Percentiles rank a stretch among this genome's conserved stretches.
phyloP scores from a whole-genome alignment of 2,329 filamentous ascomycete genomes.

The Fusarium tricinctum region DNA sequence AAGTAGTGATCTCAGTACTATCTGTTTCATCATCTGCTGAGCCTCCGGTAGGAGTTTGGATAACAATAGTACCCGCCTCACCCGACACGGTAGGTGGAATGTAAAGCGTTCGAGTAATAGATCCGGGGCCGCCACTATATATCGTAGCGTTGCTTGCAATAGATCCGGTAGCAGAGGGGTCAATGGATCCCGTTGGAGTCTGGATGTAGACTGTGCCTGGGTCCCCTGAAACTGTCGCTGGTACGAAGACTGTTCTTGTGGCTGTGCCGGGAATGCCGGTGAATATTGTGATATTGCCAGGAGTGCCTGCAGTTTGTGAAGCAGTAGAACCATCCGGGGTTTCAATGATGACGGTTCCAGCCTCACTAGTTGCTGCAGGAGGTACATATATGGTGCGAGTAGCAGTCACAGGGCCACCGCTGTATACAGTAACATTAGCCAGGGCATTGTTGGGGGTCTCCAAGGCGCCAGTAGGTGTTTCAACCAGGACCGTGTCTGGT shows the following conservation, averaged over 20 bases:
- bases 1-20: neutral
- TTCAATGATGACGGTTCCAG: conserved; percentile 1
- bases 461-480: conserved; percentile 8
- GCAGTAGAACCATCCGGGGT: conserved; percentile 7
- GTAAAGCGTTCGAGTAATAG: neutral
- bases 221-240: conserved; percentile 1
- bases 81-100: conserved; percentile 1
- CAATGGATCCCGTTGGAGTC: neutral
- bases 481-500: conserved; percentile 5
- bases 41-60: neutral
- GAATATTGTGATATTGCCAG: conserved; percentile 16
- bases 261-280: conserved; percentile 9
- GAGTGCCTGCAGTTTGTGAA: neutral
- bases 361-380: conserved; percentile 1
- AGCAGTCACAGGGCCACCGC: neutral
- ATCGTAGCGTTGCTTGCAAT: conserved; percentile 11
- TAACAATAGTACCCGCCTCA: conserved; percentile 1
- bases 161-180: neutral
- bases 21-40: neutral
- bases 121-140: neutral
- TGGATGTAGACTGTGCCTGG: conserved; percentile 14
- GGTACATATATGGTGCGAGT: neutral
- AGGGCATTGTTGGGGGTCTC: conserved; percentile 6
- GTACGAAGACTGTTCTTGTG: conserved; percentile 4
- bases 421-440: conserved; percentile 8